Conservation (phyloP, 2,329 filamentous ascomycete species). For the Cercospora berteroae region DNA sequence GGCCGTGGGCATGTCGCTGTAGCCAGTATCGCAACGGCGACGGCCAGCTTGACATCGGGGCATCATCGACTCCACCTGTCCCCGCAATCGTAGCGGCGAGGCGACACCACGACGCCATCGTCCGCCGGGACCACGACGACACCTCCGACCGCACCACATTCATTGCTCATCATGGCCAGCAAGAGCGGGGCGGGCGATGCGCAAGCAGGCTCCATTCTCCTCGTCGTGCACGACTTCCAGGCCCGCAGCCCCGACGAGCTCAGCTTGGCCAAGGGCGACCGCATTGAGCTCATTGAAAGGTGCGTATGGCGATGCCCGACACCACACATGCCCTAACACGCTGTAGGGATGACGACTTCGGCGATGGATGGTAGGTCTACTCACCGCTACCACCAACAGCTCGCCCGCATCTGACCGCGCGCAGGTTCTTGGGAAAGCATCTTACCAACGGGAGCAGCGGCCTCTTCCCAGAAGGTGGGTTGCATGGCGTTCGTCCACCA, state of each 20-base stretch:
- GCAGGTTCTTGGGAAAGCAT: constrained; percentile 69
- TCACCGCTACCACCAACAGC: neutral
- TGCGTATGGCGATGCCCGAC: constrained; percentile 10
- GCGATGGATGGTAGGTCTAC: constrained; percentile 58
- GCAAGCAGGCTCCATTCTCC: constrained; percentile 46
- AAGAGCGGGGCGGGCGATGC: constrained; percentile 31
- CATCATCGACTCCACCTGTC: neutral
- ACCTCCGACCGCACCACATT: neutral
- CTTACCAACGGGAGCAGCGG: constrained; percentile 70
- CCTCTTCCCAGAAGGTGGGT: constrained; percentile 77
- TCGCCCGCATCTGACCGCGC: constrained; percentile 36
- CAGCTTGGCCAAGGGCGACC: constrained; percentile 78
- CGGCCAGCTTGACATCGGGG: neutral
- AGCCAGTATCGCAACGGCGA: neutral
- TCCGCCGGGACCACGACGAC: neutral
- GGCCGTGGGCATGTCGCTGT: constrained; percentile 6
- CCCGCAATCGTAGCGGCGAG: neutral
- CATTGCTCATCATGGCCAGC: constrained; percentile 23
- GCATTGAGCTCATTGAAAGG: constrained; percentile 77
- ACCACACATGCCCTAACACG: constrained; percentile 7
- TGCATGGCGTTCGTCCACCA: neutral
- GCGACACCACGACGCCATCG: neutral
- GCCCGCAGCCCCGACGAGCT: constrained; percentile 92
- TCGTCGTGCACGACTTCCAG: constrained; percentile 82
- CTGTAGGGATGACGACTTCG: constrained; percentile 72